phyloP scores from a whole-genome alignment of 2,329 filamentous ascomycete species.

The Pseudogymnoascus sp. region DNA sequence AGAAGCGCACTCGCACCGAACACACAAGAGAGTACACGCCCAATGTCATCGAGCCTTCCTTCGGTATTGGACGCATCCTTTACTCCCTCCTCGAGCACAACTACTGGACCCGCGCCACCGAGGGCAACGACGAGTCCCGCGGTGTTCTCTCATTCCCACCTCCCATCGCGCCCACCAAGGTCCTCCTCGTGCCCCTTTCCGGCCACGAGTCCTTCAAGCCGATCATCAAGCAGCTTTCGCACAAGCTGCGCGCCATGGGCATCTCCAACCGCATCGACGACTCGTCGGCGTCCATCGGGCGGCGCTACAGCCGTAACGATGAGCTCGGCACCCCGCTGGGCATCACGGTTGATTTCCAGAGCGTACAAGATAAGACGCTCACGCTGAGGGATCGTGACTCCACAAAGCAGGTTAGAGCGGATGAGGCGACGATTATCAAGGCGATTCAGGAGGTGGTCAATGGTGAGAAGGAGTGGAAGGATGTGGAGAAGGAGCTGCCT shows the following conservation, averaged over 20 bases:
- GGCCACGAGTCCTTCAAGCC: conserved; percentile 73
- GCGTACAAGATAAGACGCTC: conserved; percentile 74
- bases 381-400: conserved; percentile 87
- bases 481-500: conserved; percentile 70
- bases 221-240: conserved; percentile 63
- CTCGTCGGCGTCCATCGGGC: conserved; percentile 85
- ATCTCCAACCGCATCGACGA: conserved; percentile 84
- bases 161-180: conserved; percentile 85
- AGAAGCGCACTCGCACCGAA: conserved; percentile 74
- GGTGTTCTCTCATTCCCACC: conserved; percentile 72
- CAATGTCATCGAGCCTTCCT: conserved; percentile 95
- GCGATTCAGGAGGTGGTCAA: conserved; percentile 50
- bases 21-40: conserved; percentile 86
- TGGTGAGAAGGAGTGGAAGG: conserved; percentile 50
- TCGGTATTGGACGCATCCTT: conserved; percentile 90
- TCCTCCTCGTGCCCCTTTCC: conserved; percentile 83
- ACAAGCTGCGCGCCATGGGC: conserved; percentile 65
- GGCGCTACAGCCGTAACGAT: conserved; percentile 90
- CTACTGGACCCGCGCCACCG: conserved; percentile 75
- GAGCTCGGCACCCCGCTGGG: conserved; percentile 91
- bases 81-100: conserved; percentile 90
- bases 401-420: conserved; percentile 81
- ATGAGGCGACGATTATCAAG: conserved; percentile 68
- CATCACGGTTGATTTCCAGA: conserved; percentile 94
- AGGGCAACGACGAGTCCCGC: conserved; percentile 72